phyloP scores from a whole-genome alignment of 768 basidiomycete genomes.

The Phanerochaete carnosa region DNA sequence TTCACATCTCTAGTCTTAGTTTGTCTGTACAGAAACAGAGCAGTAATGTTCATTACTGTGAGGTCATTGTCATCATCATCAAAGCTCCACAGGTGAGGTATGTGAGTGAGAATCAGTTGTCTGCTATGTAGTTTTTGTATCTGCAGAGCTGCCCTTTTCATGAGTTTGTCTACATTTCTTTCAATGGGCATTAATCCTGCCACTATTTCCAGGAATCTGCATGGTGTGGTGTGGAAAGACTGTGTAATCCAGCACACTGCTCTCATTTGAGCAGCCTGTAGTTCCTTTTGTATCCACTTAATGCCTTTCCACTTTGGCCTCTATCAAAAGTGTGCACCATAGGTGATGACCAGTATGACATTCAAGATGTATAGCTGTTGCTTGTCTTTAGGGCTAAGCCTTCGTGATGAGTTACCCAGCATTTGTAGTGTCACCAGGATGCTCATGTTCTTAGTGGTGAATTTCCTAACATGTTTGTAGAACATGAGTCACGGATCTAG shows the following conservation, averaged over 20 bases:
- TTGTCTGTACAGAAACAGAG: no score
- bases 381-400: no score
- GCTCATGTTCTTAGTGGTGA: constrained; percentile 10
- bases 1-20: no score
- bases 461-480: constrained; percentile 5
- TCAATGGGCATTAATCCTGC: constrained; percentile 15
- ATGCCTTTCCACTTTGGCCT: constrained; percentile 4
- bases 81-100: no score
- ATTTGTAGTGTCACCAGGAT: constrained; percentile 7
- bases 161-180: neutral
- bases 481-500: constrained; percentile 14
- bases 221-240: constrained; percentile 16
- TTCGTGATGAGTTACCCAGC: constrained; percentile 17
- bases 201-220: constrained; percentile 11
- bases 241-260: constrained; percentile 18
- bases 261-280: constrained; percentile 13
- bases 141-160: no score
- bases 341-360: constrained; percentile 15
- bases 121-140: no score
- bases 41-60: no score
- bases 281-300: no score
- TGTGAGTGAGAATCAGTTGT: no score
- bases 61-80: no score
- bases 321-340: constrained; percentile 18
- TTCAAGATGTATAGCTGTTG: constrained; percentile 15